Base-by-base conservation (phyloP, 73 alveolate genomes). In the Paramecium bursaria region DNA sequence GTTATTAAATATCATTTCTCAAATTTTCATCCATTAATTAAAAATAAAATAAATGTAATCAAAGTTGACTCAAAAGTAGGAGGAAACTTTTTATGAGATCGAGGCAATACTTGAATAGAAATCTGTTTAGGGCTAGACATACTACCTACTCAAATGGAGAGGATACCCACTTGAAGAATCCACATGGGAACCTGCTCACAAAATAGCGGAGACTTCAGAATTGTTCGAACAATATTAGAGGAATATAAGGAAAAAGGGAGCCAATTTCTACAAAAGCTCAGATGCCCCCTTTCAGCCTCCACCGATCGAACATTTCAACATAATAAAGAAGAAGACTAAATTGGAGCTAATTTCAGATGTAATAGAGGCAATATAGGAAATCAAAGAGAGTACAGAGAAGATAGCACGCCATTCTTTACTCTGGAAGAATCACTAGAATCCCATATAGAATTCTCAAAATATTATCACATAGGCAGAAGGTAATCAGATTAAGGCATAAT, bases 1-100 rank as follows among this genome's bases (percentile, higher is more conserved):
- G 17, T 67, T 67, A 26, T 19, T 67, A 15, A 44, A 42, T 57
- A 19, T 67, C 82, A 35, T 25, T 39, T 67, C n/a, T n/a, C n/a
- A 67, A 33, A 67, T 39, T 67, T 67, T 35, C 33, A 67, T 67
- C 82, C 82, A 67, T 57, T 11, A 57, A 57, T 57, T 39, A 11
- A 39, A 39, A 7, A 7, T 39, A 39, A 39, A 39, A 39, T 39
- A 5, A 39, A 7, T 39, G 5, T 39, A 39, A 7, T 39, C n/a
- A n/a, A 39, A 39, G 14, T 7, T 39, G 49, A 5, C 49, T 39
- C 49, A 39, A 39, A 39, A 39, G 5, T 7, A 39, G 49, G 49
- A 39, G 11, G 49, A 39, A 39, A 5, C 49, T 39, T 39, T 7
- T 7, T 39, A 39, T 39, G 5, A 7, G 5, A 39, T 39, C 11